A percentile compares a stretch with the other conserved stretches of the same genome.
Evolutionary conservation across 23 red algal species (phyloP).

Genomic region (Pyropia yezoensis): DNA sequence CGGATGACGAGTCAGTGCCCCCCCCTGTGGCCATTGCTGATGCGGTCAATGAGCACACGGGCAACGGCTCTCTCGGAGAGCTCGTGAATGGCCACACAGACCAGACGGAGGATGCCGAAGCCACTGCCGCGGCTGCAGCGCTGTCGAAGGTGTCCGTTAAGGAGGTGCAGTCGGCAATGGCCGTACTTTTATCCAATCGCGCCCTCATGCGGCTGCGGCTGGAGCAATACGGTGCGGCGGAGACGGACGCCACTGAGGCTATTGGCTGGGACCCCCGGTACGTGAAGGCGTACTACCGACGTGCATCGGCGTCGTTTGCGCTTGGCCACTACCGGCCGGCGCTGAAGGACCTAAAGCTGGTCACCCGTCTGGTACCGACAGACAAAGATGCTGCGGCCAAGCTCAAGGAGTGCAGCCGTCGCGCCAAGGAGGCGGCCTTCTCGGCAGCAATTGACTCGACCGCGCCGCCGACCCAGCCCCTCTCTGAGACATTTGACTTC

Average conservation of each 20-base stretch:
- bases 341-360: slow-evolving; percentile 59
- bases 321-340: slow-evolving; percentile 81
- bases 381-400: slow-evolving; percentile 78
- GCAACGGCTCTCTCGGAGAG: no score
- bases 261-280: slow-evolving; percentile 52
- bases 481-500: slow-evolving; percentile 58
- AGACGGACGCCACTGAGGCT: slow-evolving; percentile 61
- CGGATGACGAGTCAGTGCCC: no score
- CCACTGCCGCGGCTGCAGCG: no score
- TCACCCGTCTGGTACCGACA: slow-evolving; percentile 41
- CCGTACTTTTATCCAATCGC: slow-evolving; percentile 50
- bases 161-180: background rate
- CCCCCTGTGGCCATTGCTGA: no score
- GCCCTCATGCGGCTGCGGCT: slow-evolving; percentile 39
- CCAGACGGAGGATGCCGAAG: no score
- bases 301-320: slow-evolving; percentile 69
- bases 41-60: no score
- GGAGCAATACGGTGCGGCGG: slow-evolving; percentile 88
- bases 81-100: no score
- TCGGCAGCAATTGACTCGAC: slow-evolving; percentile 72
- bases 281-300: slow-evolving; percentile 89
- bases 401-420: slow-evolving; percentile 79
- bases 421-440: slow-evolving; percentile 71
- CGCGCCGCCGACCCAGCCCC: background rate
- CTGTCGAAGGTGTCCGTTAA: no score